phyloP scores from a whole-genome alignment of 1,284 basidiomycete genomes.

The Ustilago curta region DNA sequence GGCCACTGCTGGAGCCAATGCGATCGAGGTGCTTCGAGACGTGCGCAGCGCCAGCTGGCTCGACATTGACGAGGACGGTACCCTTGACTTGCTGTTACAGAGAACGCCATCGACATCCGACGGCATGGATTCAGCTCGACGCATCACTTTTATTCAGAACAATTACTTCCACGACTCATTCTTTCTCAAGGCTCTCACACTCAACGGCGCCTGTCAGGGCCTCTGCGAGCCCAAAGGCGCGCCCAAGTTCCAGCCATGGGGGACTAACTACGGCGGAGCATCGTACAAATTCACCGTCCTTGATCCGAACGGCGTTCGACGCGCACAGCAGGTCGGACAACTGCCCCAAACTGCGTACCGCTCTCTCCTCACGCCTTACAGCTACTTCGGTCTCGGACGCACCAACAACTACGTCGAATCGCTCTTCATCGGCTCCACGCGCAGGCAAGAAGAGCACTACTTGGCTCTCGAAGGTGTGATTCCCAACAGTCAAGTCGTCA shows the following conservation, averaged over 20 bases:
- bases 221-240: constrained; percentile 73
- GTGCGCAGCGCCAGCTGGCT: constrained; percentile 84
- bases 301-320: constrained; percentile 87
- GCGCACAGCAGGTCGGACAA: constrained; percentile 93
- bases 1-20: constrained; percentile 76
- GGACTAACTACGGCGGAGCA: constrained; percentile 91
- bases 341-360: constrained; percentile 92
- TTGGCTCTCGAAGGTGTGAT: constrained; percentile 96
- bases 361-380: constrained; percentile 87
- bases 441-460: constrained; percentile 77
- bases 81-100: constrained; percentile 91
- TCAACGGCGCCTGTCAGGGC: constrained; percentile 91
- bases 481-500: constrained; percentile 96
- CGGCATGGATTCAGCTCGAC: constrained; percentile 46
- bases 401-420: constrained; percentile 99
- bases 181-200: constrained; percentile 91
- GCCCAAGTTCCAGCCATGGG: constrained; percentile 76
- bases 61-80: constrained; percentile 96
- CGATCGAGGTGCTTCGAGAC: constrained; percentile 79
- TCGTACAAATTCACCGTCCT: constrained; percentile 97
- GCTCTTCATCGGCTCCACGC: constrained; percentile 66
- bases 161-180: constrained; percentile 99
- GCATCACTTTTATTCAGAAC: constrained; percentile 88
- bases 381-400: constrained; percentile 94
- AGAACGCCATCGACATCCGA: constrained; percentile 69